phyloP scores from a whole-genome alignment of 441 rosid species.

The Arabidopsis lyrata region DNA sequence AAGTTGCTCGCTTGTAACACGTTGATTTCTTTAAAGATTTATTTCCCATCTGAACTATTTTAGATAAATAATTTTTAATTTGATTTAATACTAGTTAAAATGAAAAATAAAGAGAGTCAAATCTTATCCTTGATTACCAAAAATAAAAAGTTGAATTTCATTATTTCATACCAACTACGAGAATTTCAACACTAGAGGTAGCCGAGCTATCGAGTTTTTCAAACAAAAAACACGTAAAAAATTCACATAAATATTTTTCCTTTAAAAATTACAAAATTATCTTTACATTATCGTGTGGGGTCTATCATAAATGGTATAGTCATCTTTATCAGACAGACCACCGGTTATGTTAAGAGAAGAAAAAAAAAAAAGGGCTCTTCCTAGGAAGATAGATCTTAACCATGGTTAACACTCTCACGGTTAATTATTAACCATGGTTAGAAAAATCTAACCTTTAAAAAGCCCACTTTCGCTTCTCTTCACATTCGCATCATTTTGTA shows the following conservation, averaged over 20 bases:
- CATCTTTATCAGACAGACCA: constrained; percentile 36
- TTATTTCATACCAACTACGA: constrained; percentile 21
- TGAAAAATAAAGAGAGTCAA: constrained; percentile 3
- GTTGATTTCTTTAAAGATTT: neutral
- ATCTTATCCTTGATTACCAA: constrained; percentile 10
- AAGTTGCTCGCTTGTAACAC: constrained; percentile 27
- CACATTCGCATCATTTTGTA: constrained; percentile 36
- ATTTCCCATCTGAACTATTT: constrained; percentile 11
- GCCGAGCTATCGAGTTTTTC: constrained; percentile 23
- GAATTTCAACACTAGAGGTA: constrained; percentile 8
- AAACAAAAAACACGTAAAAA: constrained; percentile 2
- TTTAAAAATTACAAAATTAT: neutral
- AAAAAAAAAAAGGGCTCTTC: constrained; percentile 4
- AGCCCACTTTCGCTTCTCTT: constrained; percentile 34
- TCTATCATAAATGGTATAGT: constrained; percentile 31
- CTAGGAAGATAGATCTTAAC: constrained; percentile 38
- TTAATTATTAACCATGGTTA: constrained; percentile 32
- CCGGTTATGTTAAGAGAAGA: constrained; percentile 9
- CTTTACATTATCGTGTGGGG: constrained; percentile 34
- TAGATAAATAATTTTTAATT: neutral
- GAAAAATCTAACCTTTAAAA: constrained; percentile 43
- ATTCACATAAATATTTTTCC: neutral
- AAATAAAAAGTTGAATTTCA: constrained; percentile 10
- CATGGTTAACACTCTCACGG: constrained; percentile 27
- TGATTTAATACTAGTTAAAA: neutral